Evolutionary conservation across 768 basidiomycete species (phyloP), one percentile per base, ranked within the genome.

Genomic region (Podaxis sp.): DNA sequence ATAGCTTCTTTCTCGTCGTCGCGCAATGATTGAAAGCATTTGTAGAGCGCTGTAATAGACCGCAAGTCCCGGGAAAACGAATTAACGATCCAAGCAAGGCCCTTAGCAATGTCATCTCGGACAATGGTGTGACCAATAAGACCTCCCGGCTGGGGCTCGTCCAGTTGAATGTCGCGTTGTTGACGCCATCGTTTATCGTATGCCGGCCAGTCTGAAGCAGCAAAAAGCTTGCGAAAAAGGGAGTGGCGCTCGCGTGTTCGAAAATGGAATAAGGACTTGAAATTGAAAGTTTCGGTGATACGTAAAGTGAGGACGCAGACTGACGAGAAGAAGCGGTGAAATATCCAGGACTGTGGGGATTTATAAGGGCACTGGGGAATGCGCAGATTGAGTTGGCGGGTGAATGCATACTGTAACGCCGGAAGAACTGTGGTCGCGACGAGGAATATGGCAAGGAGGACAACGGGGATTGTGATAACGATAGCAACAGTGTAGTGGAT

Each of bases 311-410:
- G 11, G 46, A 54, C 42, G 52, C 44, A 61, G 22, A 55, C 36
- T n/a, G 58, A 44, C 15, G 66, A 65, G 22, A 51, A 53, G 17
- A 60, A 7, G 15, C 56, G 63, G 22, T 63, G 60, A 56, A 71
- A 71, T 4, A 67, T 59, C 72, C 73, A 72, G 2, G 72, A 65
- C 52, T 72, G 72, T 0, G 71, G 69, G 4, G 73, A 74, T 63
- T 72, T 74, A 63, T 69, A 73, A 11, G 72, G 68, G 55, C 72
- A 73, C 44, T 65, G 70, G 15, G 67, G 48, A n/a, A 56, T 61
- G 6, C 44, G 52, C 12, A 60, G 36, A 26, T 51, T 44, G 30
- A 40, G 30, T 26, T 56, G 57, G 4, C 40, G 40, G 0, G 52
- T 28, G 22, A 58, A 46, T 24, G 58, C 56, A 17, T 63, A 63